Percentiles rank a stretch among this genome's conserved stretches.
Conservation (phyloP, 2,329 filamentous ascomycete genomes). For the Proliferodiscus dingleyae region DNA sequence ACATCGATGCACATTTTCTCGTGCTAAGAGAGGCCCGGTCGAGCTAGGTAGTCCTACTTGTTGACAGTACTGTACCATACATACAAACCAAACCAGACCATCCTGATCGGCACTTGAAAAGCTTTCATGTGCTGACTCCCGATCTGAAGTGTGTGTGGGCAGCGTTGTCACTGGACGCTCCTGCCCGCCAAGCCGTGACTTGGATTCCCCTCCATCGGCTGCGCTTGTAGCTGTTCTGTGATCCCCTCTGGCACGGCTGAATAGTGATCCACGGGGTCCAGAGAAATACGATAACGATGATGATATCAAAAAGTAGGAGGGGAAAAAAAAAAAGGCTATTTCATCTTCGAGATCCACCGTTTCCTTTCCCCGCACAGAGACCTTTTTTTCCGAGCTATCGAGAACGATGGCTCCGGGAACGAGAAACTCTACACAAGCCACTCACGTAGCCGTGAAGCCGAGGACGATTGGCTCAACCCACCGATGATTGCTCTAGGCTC, state of each 20-base stretch:
- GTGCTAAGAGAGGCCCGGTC: too few species aligned
- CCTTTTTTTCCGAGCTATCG: neutral
- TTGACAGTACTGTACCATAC: neutral
- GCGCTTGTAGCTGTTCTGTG: neutral
- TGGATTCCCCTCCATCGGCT: neutral
- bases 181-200: neutral
- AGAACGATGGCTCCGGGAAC: neutral
- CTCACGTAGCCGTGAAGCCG: neutral
- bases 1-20: neutral
- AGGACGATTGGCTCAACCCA: neutral
- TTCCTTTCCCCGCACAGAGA: neutral
- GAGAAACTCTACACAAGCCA: neutral
- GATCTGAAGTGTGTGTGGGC: constrained; percentile 8
- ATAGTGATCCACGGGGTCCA: neutral
- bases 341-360: too few species aligned
- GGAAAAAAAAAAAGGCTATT: neutral
- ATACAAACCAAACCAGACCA: constrained; percentile 2
- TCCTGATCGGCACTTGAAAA: constrained; percentile 8
- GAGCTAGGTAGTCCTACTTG: too few species aligned
- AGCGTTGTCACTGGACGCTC: constrained; percentile 6
- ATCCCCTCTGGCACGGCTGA: neutral
- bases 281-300: neutral
- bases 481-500: neutral
- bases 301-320: neutral
- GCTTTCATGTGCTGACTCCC: constrained; percentile 6